These are phyloP conservation scores for Grifola frondosa DNA, from an alignment of 1,284 basidiomycete species.

Conservation along the genomic window DNA sequence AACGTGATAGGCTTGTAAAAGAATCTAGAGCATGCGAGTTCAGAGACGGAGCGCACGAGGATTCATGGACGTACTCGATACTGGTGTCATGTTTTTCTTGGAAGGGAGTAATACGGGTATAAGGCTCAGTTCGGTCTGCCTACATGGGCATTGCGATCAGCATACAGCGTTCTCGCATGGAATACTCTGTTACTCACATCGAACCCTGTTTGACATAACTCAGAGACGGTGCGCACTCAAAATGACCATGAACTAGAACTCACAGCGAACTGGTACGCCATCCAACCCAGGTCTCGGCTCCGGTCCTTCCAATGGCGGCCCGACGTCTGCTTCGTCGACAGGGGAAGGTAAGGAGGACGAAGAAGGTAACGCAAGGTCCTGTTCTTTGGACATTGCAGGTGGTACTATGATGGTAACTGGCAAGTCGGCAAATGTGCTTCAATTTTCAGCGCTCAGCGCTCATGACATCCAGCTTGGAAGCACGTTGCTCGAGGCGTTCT, in stretches of 20 bases:
- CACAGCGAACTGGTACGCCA: slow-evolving; percentile 31
- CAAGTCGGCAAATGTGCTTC: slow-evolving; percentile 12
- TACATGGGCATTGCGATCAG: slow-evolving; percentile 28
- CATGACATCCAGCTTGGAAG: too few relatives aligned
- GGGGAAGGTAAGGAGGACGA: slow-evolving; percentile 23
- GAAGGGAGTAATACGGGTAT: slow-evolving; percentile 77
- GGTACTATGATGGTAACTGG: slow-evolving; percentile 4
- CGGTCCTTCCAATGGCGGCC: slow-evolving; percentile 12
- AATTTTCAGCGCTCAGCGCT: too few relatives aligned
- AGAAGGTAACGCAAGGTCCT: slow-evolving; percentile 13
- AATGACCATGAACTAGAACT: slow-evolving; percentile 17
- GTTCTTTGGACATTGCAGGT: slow-evolving; percentile 13
- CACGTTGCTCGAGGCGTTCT: too few relatives aligned
- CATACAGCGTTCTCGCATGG: too few relatives aligned
- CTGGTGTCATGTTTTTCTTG: slow-evolving; percentile 79
- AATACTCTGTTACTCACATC: slow-evolving; percentile 30
- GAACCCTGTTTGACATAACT: slow-evolving; percentile 24
- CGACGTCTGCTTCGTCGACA: slow-evolving; percentile 27
- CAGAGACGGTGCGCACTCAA: slow-evolving; percentile 4
- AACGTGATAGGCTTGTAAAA: slow-evolving; percentile 82
- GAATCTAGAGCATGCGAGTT: slow-evolving; percentile 48
- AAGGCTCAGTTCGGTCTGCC: slow-evolving; percentile 79
- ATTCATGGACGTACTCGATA: slow-evolving; percentile 58
- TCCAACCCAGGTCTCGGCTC: slow-evolving; percentile 29
- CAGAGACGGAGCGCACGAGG: slow-evolving; percentile 7